phyloP scores from a whole-genome alignment of 805 yeast genomes.

The Zygoascus bituminiphila region DNA sequence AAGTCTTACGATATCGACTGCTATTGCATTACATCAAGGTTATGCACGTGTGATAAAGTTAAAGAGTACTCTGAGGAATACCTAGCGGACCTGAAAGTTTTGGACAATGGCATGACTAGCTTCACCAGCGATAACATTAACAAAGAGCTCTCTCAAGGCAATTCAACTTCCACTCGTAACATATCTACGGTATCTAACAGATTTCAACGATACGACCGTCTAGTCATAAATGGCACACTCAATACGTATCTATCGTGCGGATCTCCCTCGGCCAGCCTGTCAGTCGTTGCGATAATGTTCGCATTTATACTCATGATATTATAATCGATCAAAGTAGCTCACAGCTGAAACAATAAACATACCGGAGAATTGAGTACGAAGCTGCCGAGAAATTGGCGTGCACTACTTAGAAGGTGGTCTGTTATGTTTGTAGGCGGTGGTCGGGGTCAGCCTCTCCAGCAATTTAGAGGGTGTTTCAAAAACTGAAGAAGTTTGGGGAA shows the following conservation, averaged over 20 bases:
- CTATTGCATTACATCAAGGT: slow-evolving; percentile 3
- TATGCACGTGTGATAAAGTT: slow-evolving; percentile 9
- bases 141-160: no score
- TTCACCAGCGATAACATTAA: neutral
- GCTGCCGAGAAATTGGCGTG: no score
- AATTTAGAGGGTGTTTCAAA: no score
- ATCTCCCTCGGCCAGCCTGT: neutral
- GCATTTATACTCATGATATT: no score
- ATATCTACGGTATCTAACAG: neutral
- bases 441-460: no score
- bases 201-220: neutral
- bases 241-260: neutral
- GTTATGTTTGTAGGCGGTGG: no score
- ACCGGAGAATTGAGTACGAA: no score
- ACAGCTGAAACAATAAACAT: no score
- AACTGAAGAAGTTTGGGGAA: no score
- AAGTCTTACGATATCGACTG: slow-evolving; percentile 3
- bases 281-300: no score
- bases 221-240: neutral
- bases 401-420: no score
- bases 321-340: no score
- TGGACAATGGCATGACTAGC: neutral
- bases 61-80: slow-evolving; percentile 5
- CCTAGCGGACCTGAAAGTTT: slow-evolving; percentile 5
- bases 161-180: neutral